Base-by-base conservation (phyloP, 164 flowering plant genomes). In the Stephania cephalantha region DNA sequence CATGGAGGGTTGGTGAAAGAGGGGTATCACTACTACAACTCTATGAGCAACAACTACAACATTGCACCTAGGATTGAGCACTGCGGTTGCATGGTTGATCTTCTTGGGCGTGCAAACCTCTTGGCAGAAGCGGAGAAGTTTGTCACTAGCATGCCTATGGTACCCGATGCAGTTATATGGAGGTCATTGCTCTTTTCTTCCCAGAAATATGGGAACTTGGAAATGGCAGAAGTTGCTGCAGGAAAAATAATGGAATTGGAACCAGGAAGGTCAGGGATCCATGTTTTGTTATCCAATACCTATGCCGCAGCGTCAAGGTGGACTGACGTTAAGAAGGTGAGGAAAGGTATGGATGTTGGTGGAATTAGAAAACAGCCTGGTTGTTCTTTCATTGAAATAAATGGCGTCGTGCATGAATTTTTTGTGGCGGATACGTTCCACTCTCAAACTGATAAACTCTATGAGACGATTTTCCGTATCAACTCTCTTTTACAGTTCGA, bases 161-260 rank as follows among this genome's bases (percentile, higher is more conserved):
- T 77, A 72, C 86, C 86, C 20, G 86, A 84, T 78, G 86, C 69
- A 3, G 84, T 79, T 71, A 79, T 81, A 48, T 84, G 86, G 86
- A 69, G 82, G 61, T 75, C 84, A 1, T 53, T 84, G 71, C 82
- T 84, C 20, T 84, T 79, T 79, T 76, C 84, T 15, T 84, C 78
- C 52, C 55, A 68, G 70, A 74, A 29, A 68, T 73, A 78, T 64
- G 74, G 79, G 45, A 75, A 81, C 52, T 64, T 76, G 9, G 81
- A 78, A 42, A 13, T 84, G 68, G 84, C 81, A 65, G 84, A 81
- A 76, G 66, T 76, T 53, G 84, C 84, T 9, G 81, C 81, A 0
- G 35, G 70, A 15, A 50, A 22, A 66, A 79, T 84, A 71, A 61
- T 79, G 63, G 74, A 81, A 68, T 78, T 81, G 79, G 84, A 79